These are phyloP conservation scores for Elasticomyces elasticus DNA, from an alignment of 495 filamentous ascomycete species.

Conservation along the genomic window DNA sequence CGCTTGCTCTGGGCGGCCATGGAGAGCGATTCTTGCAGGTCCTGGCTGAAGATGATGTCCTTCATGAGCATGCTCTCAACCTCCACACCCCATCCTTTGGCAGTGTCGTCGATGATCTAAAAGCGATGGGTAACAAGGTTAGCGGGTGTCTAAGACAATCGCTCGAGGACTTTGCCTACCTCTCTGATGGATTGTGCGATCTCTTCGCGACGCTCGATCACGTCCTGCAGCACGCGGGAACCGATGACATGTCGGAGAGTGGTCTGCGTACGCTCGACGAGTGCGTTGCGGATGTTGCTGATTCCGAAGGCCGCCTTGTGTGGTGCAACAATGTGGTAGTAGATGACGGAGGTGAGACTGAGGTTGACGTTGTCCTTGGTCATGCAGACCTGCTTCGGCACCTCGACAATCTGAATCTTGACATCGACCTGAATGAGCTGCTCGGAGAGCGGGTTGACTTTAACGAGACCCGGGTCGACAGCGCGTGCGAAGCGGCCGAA, in stretches of 20 bases:
- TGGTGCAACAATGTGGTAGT: conserved; percentile 92
- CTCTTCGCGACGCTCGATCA: conserved; percentile 97
- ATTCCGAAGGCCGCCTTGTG: conserved; percentile 98
- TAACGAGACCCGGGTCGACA: conserved; percentile 93
- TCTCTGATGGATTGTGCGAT: conserved; percentile 88
- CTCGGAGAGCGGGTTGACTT: conserved; percentile 95
- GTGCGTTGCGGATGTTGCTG: conserved; percentile 82
- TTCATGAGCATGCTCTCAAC: conserved; percentile 99
- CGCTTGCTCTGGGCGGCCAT: conserved; percentile 99
- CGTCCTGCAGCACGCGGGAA: conserved; percentile 91
- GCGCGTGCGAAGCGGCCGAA: conserved; percentile 95
- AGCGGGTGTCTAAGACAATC: too few species aligned
- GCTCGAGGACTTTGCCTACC: too few species aligned
- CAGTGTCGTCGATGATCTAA: conserved; percentile 97
- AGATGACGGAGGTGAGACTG: conserved; percentile 91
- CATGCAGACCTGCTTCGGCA: conserved; percentile 96
- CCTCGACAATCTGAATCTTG: conserved; percentile 98
- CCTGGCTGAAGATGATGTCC: conserved; percentile 94
- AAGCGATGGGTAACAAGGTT: too few species aligned
- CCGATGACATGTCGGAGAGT: conserved; percentile 96
- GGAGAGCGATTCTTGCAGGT: conserved; percentile 92
- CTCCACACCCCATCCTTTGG: conserved; percentile 84
- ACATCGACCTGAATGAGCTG: conserved; percentile 85
- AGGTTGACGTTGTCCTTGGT: conserved; percentile 98
- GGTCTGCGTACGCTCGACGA: conserved; percentile 95